Base-by-base conservation (phyloP, 2,329 filamentous ascomycete genomes). In the Penicillium sp. region DNA sequence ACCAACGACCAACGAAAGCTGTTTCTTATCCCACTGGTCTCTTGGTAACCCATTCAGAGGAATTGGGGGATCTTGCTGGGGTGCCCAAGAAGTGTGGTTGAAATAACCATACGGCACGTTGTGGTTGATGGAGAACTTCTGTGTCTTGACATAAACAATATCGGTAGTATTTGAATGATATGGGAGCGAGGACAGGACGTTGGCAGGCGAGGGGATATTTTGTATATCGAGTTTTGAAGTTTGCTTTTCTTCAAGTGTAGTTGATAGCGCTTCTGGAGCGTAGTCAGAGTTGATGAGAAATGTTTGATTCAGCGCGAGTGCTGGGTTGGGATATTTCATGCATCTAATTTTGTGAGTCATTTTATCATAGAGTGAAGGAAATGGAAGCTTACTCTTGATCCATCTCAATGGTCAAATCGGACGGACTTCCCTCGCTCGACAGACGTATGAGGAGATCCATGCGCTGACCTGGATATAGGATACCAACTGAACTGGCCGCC, bases 31-130 rank as follows among this genome's bases (percentile, higher is more conserved):
- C 74, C 76, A 79, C 49, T 70, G 16, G 0, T 53, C 48, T 6
- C 69, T 65, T 0, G 70, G 59, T 3, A 78, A 64, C 3, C 59
- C 58, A 13, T 71, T 63, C 2, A 79, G 56, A 12, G 71, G 70
- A 4, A 56, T 45, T 0, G 60, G 63, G 1, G 72, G 70, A 8
- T 66, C 52, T 18, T 61, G 53, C 54, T 77, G 76, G 0, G 73
- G 70, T 6, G 61, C 56, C 74, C 74, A 79, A 12, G 71, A 71
- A 2, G 76, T 79, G 31, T 74, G 73, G 53, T 80, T 80, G 62
- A 80, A 76, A 62, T 73, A 78, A 3, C 76, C 76, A 44, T 70
- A 69, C 0, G 77, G 76, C 13, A 72, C 66, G 47, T 79, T 77
- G 45, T 71, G 62, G 41, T 74, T 66, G 43, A 65, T 69, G 13